A percentile compares a stretch with the other conserved stretches of the same genome.
phyloP scores from a whole-genome alignment of 208 protist species.

The Histomonas meleagridis region DNA sequence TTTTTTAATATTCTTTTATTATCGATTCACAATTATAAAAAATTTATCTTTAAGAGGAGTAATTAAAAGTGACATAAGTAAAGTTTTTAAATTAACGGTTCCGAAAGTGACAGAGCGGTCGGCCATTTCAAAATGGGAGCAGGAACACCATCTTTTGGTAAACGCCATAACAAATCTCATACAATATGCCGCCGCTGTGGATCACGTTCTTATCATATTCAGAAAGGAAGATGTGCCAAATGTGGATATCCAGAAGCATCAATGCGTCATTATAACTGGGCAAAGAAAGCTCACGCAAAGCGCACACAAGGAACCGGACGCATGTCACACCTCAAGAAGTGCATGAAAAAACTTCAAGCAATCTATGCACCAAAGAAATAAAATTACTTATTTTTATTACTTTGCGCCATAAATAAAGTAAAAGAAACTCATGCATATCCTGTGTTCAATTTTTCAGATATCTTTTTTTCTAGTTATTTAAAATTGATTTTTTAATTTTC shows the following conservation, averaged over 20 bases:
- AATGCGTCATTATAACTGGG: conserved; percentile 41
- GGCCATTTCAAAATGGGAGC: not conserved
- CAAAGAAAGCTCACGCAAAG: conserved; percentile 36
- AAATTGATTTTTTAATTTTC: too few relatives aligned
- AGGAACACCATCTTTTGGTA: conserved; percentile 38
- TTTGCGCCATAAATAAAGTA: too few relatives aligned
- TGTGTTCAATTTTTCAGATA: too few relatives aligned
- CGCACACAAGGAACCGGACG: not conserved
- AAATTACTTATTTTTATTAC: not conserved
- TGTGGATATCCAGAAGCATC: conserved; percentile 38
- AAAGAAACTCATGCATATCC: too few relatives aligned
- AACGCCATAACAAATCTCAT: conserved; percentile 39
- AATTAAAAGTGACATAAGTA: too few relatives aligned
- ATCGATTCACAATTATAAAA: too few relatives aligned
- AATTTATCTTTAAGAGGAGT: too few relatives aligned
- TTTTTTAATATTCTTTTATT: too few relatives aligned
- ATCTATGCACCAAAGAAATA: conserved; percentile 16
- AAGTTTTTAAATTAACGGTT: too few relatives aligned
- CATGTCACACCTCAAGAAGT: conserved; percentile 25
- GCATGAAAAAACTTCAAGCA: not conserved
- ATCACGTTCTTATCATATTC: conserved; percentile 16
- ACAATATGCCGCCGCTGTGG: conserved; percentile 39
- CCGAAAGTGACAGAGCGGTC: too few relatives aligned
- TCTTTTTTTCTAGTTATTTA: too few relatives aligned
- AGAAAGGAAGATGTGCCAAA: conserved; percentile 31